Conservation (phyloP, 768 basidiomycete species). For the Xerocomus potaroensis region DNA sequence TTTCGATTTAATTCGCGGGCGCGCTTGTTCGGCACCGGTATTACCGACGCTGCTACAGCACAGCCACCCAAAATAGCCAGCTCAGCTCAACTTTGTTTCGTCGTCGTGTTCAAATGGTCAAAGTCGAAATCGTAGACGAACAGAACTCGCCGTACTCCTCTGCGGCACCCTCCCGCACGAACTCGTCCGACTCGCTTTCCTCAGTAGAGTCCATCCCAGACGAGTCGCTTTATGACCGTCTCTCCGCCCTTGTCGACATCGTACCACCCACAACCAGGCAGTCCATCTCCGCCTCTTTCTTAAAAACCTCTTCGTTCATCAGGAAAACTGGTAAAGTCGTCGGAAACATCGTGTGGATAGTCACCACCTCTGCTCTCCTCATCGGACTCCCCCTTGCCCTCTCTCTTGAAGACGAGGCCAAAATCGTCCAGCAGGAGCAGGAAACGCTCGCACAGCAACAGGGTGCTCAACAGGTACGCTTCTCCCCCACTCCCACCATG, state of each 20-base stretch:
- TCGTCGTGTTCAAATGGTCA: conserved; percentile 66
- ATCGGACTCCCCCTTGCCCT: conserved; percentile 92
- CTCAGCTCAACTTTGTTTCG: too few species aligned
- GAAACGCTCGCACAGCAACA: conserved; percentile 92
- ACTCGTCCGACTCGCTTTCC: conserved; percentile 67
- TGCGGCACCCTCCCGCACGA: conserved; percentile 67
- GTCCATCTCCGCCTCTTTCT: conserved; percentile 56
- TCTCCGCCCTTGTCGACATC: conserved; percentile 93
- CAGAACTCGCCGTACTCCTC: conserved; percentile 75
- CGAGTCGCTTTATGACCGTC: conserved; percentile 83
- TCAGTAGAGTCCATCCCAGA: conserved; percentile 67
- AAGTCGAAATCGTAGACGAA: conserved; percentile 84
- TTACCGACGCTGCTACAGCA: conserved; percentile 20
- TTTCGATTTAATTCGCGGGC: conserved; percentile 13
- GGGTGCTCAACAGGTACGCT: conserved; percentile 81
- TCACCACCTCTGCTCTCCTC: conserved; percentile 90
- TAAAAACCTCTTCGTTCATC: conserved; percentile 57
- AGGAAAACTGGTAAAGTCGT: conserved; percentile 66
- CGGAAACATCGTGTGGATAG: conserved; percentile 91
- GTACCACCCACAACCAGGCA: conserved; percentile 89
- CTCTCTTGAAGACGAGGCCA: conserved; percentile 93
- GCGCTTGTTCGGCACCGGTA: conserved; percentile 28
- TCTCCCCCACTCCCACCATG: background rate
- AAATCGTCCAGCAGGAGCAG: conserved; percentile 90
- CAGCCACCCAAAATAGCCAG: conserved; percentile 12